Evolutionary conservation across 768 basidiomycete species (phyloP), one percentile per base, ranked within the genome.

Genomic region (Cyathus striatus): DNA sequence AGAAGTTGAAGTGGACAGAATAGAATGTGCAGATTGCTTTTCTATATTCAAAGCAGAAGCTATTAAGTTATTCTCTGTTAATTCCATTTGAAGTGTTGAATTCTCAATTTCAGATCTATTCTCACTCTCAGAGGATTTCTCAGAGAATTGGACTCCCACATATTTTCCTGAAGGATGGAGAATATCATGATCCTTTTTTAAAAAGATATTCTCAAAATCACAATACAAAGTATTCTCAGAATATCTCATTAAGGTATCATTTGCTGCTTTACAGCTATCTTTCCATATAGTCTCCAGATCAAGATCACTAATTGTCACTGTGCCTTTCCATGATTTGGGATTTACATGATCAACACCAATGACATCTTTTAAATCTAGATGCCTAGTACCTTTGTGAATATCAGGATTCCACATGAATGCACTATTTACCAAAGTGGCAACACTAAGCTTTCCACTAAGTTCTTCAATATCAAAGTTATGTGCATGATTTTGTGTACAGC

Each of bases 331-430:
- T 14, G 55, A 56, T 13, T 23, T 17, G 17, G 55, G 55, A 42
- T 58, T 58, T 36, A 56, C 36, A 41, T 55, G 53, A 32, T 62
- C 59, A 21, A 57, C 32, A 2, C 57, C 59, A 24, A 36, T 21
- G 2, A 47, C 49, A 23, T 39, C 36, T 0, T n/a, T 35, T 1
- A 56, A 24, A 16, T 49, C 50, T 12, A 49, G 44, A 5, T 49
- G 38, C 1, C 20, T 21, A 43, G 61, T 58, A 3, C 59, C 59
- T 6, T 13, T 41, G 42, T 59, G 41, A 30, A 60, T 49, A 16
- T 56, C 47, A 10, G 57, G 55, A 43, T 57, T 41, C 2, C 43
- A 42, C 27, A 53, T 46, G 27, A 47, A 53, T 6, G 47, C 49
- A 3, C 40, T 27, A 44, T 53, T 36, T 2, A 56, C 47, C 26